Conservation (phyloP, 2,329 filamentous ascomycete genomes). For the Xylaria sp. region DNA sequence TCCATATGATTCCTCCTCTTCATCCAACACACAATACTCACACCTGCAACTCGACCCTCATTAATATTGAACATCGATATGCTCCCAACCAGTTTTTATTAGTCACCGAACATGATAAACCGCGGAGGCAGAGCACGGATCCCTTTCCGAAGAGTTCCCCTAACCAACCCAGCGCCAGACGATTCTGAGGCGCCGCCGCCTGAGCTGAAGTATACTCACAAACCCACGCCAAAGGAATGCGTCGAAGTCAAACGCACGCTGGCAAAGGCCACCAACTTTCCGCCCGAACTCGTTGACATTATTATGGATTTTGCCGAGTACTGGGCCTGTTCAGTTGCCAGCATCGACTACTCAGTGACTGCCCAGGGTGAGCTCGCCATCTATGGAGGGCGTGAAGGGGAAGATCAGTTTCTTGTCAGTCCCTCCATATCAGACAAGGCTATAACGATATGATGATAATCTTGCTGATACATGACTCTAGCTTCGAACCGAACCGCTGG, state of each 20-base stretch:
- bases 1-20: background rate
- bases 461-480: constrained; percentile 37
- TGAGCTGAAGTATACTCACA: constrained; percentile 31
- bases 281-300: constrained; percentile 65
- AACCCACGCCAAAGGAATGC: constrained; percentile 57
- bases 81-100: background rate
- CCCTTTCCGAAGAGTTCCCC: constrained; percentile 33
- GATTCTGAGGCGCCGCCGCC: constrained; percentile 27
- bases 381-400: constrained; percentile 38
- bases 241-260: constrained; percentile 61
- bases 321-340: constrained; percentile 64
- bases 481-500: constrained; percentile 57
- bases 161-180: constrained; percentile 3
- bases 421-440: background rate
- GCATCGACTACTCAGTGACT: constrained; percentile 46
- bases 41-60: constrained; percentile 15
- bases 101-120: constrained; percentile 40
- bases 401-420: constrained; percentile 57
- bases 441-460: background rate
- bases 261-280: constrained; percentile 57
- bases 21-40: background rate
- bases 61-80: constrained; percentile 20
- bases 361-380: constrained; percentile 32
- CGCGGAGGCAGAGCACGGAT: constrained; percentile 38
- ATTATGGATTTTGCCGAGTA: constrained; percentile 72